Evolutionary conservation across 2,329 filamentous ascomycete genomes (phyloP).

Genomic region (Trichoderma koningii): DNA sequence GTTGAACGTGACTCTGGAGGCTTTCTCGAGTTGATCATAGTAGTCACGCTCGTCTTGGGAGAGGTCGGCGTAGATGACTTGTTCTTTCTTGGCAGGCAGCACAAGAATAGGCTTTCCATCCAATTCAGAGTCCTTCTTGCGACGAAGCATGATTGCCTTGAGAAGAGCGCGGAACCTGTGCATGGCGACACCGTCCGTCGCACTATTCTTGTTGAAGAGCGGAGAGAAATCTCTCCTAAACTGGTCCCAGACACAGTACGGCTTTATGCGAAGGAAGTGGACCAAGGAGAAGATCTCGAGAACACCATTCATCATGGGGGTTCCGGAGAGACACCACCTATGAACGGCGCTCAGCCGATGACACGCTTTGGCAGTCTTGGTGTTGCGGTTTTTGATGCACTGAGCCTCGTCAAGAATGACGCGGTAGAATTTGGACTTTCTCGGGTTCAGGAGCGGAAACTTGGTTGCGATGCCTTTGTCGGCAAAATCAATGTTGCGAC

Average conservation of each 20-base stretch:
- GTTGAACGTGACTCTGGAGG: slow-evolving; percentile 72
- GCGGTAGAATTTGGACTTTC: slow-evolving; percentile 67
- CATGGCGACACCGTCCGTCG: slow-evolving; percentile 66
- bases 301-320: slow-evolving; percentile 85
- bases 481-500: slow-evolving; percentile 43
- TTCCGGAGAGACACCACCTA: slow-evolving; percentile 79
- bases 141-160: slow-evolving; percentile 77
- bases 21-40: slow-evolving; percentile 72
- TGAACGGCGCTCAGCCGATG: slow-evolving; percentile 66
- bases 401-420: slow-evolving; percentile 88
- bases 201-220: slow-evolving; percentile 43
- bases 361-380: slow-evolving; percentile 71
- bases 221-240: slow-evolving; percentile 60
- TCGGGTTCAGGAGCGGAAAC: slow-evolving; percentile 63
- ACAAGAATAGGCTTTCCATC: slow-evolving; percentile 80
- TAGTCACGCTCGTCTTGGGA: slow-evolving; percentile 72
- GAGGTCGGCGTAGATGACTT: slow-evolving; percentile 73
- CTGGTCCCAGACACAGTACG: slow-evolving; percentile 65
- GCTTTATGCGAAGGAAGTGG: slow-evolving; percentile 73
- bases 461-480: slow-evolving; percentile 41
- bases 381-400: slow-evolving; percentile 74
- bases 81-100: slow-evolving; percentile 74
- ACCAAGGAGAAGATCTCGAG: slow-evolving; percentile 77
- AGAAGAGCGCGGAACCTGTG: slow-evolving; percentile 71
- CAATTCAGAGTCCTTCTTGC: slow-evolving; percentile 76